phyloP scores from a whole-genome alignment of 305 asterid species.

The Fraxinus latifolia region DNA sequence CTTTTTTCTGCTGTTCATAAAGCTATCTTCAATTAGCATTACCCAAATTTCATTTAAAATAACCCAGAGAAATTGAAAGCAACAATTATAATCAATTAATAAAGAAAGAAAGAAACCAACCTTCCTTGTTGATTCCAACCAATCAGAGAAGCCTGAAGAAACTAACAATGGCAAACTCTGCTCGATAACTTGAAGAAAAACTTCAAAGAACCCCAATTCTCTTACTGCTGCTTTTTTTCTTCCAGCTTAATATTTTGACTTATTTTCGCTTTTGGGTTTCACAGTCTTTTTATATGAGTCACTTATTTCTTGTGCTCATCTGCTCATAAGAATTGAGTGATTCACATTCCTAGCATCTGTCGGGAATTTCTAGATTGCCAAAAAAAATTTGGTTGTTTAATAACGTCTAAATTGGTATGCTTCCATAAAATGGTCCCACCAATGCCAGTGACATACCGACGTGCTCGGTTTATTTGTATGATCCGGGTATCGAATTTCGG shows the following conservation, averaged over 20 bases:
- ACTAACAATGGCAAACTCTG: not conserved
- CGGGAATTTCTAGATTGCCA: constrained; percentile 1
- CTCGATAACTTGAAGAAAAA: not conserved
- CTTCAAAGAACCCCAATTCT: not conserved
- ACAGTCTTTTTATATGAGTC: not conserved
- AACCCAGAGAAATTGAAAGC: constrained; percentile 23
- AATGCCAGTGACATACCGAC: not conserved
- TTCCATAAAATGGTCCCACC: constrained; percentile 11
- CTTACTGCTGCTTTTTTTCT: not conserved
- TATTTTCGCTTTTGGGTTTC: constrained; percentile 2
- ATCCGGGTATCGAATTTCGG: not conserved
- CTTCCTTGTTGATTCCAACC: constrained; percentile 24
- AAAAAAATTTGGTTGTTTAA: not conserved
- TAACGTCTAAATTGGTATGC: constrained; percentile 1
- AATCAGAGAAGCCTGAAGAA: constrained; percentile 16
- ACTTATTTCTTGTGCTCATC: not conserved
- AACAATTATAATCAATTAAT: not conserved
- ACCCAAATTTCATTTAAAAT: constrained; percentile 20
- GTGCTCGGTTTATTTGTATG: not conserved
- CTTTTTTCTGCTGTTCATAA: constrained; percentile 35
- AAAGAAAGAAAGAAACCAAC: constrained; percentile 22
- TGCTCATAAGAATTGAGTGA: constrained; percentile 20
- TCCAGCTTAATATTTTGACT: not conserved
- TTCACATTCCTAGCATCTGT: not conserved
- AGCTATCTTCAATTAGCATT: constrained; percentile 10